These are phyloP conservation scores for Nannochloropsis gaditana DNA, from an alignment of 108 stramenopile species.

Conservation along the genomic window DNA sequence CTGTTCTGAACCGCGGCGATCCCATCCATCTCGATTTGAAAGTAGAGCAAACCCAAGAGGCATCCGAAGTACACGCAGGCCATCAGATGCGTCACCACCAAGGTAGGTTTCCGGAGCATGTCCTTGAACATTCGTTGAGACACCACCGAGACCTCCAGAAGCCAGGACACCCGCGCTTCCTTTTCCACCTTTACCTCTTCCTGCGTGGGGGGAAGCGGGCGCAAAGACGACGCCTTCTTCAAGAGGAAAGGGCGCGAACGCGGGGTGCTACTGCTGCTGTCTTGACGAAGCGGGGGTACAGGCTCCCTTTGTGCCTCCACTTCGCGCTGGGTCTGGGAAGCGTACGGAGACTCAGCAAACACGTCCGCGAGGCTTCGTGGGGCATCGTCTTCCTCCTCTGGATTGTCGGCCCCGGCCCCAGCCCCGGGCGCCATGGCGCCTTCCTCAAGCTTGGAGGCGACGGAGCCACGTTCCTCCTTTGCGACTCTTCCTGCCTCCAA, in stretches of 20 bases:
- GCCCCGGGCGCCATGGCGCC: background rate
- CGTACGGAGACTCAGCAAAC: background rate
- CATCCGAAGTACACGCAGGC: constrained; percentile 8
- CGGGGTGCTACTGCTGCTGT: background rate
- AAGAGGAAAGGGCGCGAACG: background rate
- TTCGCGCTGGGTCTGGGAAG: background rate
- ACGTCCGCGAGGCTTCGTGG: background rate
- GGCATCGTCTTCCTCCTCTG: background rate
- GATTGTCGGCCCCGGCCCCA: background rate
- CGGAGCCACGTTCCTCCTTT: background rate
- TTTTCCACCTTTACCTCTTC: constrained; percentile 5
- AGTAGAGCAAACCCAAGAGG: background rate
- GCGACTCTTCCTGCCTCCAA: background rate
- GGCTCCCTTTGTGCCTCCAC: background rate
- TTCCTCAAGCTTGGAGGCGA: background rate
- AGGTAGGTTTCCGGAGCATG: background rate
- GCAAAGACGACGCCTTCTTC: background rate
- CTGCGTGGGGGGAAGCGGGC: background rate
- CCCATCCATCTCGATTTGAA: background rate
- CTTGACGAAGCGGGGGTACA: background rate
- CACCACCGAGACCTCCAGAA: background rate
- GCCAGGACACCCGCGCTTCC: background rate
- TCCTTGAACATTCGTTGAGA: constrained; percentile 8
- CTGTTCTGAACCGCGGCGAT: constrained; percentile 6
- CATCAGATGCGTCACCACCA: background rate